These are phyloP conservation scores for Globisporangium irregulare DNA, from an alignment of 352 stramenopile species.

Conservation along the genomic window DNA sequence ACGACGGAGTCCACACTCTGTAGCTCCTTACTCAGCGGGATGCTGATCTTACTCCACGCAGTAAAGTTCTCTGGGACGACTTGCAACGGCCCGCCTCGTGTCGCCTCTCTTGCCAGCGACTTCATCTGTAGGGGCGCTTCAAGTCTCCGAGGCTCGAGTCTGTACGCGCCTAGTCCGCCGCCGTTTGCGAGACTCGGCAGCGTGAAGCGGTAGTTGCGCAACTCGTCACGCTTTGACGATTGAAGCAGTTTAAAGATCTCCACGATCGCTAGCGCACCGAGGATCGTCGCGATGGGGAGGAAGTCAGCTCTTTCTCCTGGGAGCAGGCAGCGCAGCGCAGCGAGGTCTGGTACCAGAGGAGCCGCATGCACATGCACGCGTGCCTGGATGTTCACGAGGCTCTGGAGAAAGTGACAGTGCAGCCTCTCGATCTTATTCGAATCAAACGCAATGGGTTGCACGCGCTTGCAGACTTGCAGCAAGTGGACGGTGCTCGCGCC, in stretches of 20 bases:
- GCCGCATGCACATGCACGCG: background rate
- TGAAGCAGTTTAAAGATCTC: constrained; percentile 25
- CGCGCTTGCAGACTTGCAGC: constrained; percentile 12
- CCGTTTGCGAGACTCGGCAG: constrained; percentile 14
- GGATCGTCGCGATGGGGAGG: constrained; percentile 22
- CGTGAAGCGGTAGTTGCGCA: constrained; percentile 9
- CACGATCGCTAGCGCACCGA: constrained; percentile 26
- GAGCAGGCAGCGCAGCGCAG: constrained; percentile 22
- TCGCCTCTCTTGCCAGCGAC: constrained; percentile 30
- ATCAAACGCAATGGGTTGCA: constrained; percentile 15
- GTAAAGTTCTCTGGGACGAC: constrained; percentile 30
- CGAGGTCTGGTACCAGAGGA: constrained; percentile 20
- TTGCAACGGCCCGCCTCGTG: constrained; percentile 25
- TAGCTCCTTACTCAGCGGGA: constrained; percentile 24
- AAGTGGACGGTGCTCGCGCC: constrained; percentile 9
- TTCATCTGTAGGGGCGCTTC: constrained; percentile 13
- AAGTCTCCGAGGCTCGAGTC: background rate
- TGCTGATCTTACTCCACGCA: constrained; percentile 31
- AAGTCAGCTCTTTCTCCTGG: constrained; percentile 17
- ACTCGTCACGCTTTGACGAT: background rate
- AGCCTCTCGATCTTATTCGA: constrained; percentile 8
- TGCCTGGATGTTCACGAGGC: constrained; percentile 26
- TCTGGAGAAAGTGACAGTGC: constrained; percentile 34
- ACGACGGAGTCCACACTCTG: constrained; percentile 22
- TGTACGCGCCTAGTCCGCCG: constrained; percentile 9